phyloP scores from a whole-genome alignment of 2,329 filamentous ascomycete genomes.

The Incumbomyces lentus region DNA sequence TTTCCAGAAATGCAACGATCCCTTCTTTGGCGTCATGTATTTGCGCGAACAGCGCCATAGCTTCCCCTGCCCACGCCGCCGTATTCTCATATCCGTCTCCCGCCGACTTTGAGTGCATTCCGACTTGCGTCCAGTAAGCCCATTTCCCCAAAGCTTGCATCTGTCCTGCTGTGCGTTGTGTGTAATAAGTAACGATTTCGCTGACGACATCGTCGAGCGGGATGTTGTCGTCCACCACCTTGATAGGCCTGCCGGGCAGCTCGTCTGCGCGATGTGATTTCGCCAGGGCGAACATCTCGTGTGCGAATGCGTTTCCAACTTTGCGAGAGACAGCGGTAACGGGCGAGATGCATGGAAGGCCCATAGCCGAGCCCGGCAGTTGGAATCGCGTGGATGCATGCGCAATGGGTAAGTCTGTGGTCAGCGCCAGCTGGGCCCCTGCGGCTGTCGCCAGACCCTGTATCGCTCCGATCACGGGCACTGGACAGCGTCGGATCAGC shows the following conservation, averaged over 20 bases:
- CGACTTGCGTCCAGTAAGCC: conserved; percentile 18
- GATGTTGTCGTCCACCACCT: conserved; percentile 13
- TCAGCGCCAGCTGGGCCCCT: conserved; percentile 17
- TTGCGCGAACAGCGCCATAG: neutral
- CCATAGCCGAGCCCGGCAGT: conserved; percentile 15
- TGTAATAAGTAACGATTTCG: conserved; percentile 11
- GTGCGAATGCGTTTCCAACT: conserved; percentile 16
- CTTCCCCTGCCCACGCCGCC: neutral
- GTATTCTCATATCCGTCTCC: neutral
- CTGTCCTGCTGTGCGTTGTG: conserved; percentile 13
- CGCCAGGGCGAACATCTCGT: conserved; percentile 17
- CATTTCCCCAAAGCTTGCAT: conserved; percentile 19
- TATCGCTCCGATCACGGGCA: conserved; percentile 15
- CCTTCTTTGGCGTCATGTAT: conserved; percentile 47
- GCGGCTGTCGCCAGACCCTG: conserved; percentile 18
- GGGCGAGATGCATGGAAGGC: conserved; percentile 16
- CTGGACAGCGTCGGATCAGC: conserved; percentile 16
- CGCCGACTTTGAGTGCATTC: conserved; percentile 4
- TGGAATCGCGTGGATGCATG: conserved; percentile 15
- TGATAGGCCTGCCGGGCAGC: conserved; percentile 13
- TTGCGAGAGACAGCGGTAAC: conserved; percentile 14
- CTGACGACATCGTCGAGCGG: conserved; percentile 13
- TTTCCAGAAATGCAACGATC: conserved; percentile 65
- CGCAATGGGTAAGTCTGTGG: conserved; percentile 16
- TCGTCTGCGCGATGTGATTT: conserved; percentile 15